Evolutionary conservation across 2,329 filamentous ascomycete genomes (phyloP), one percentile per base, ranked within the genome.

Genomic region (Onygenales sp.): DNA sequence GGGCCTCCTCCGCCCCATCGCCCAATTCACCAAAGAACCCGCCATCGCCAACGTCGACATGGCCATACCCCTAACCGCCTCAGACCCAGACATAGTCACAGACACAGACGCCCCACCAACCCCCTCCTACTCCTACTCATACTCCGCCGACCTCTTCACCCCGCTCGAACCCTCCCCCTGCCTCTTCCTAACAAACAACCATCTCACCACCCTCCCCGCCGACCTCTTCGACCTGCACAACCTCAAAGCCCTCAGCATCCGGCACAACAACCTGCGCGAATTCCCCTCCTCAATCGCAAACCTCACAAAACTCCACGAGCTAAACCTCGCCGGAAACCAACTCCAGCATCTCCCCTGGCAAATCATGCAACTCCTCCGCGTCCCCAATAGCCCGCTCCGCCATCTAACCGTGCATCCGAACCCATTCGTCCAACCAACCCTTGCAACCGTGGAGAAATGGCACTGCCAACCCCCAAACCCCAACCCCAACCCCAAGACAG

Each of bases 321-420:
- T 76, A n/a, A 76, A 76, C 39, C 57, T 77, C 27, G 68, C 71
- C 2, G 68, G 70, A 33, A 77, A 77, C 55, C 62, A 67, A 33
- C 62, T 77, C 8, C 57, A 61, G 9, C 65, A 64, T 44, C 66
- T 77, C 2, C 75, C 75, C 0, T 75, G 70, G 66, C 74, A 77
- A 50, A 58, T 77, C 6, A 57, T 77, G 13, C 64, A 65, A 52
- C 62, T 76, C 3, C 27, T 48, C 14, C 45, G 38, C 14, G 66
- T 71, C 21, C 63, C 61, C 33, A 62, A 68, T 43, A 69, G 69
- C 5, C 64, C 69, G 21, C 52, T 74, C 46, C 69, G 66, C 51
- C 69, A 69, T 46, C 59, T 73, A 14, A 68, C 61, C 2, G 64
- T 70, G 13, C 67, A 64, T 17, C 71, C 72, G 0, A 75, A 75